Base-by-base conservation (phyloP, 192 early-diverging fungal genomes). In the Rhizophagus sp. region DNA sequence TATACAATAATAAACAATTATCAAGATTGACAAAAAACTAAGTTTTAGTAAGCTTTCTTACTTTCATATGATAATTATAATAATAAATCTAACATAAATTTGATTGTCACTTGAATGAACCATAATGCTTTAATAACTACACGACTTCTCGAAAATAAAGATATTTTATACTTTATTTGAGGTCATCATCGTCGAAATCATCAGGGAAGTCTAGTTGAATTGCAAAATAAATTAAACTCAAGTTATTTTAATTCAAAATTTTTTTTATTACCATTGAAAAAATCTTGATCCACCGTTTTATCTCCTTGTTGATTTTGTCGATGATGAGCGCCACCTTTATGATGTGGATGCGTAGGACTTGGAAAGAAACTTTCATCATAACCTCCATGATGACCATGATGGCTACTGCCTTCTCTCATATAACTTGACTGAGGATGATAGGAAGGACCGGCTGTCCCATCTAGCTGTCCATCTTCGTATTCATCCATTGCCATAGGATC, bases 101-200 rank as follows among this genome's bases (percentile, higher is more conserved):
- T 36, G 36, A 4, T 3, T 36, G 36, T 36, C 36, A 4, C 2
- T 41, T 36, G 34, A 36, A 36, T 36, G 34, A 19, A 39, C 67
- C 19, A 19, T 39, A 47, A 47, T 8, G 4, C 4, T 39, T 39
- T 39, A 39, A 39, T 2, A 39, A 39, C 5, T 39, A 39, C 36
- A 39, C 39, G 39, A 41, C 39, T 41, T 41, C 5, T 41, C 39
- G 5, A 41, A 41, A 8, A 41, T 41, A 41, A 41, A 39, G 5
- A 4, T 39, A 39, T 39, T 39, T 44, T 44, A 44, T 57, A 27
- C 24, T 75, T 81, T 77, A 81, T 77, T 81, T 81, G 7, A 79
- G 34, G 41, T 79, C 78, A 3, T 79, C 78, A n/a, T 79, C 78
- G 70, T 79, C 78, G 64, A 79, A 79, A 70, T 79, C 78, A 61